Conservation (phyloP, 306 rosid species). For the Spatholobus suberectus region DNA sequence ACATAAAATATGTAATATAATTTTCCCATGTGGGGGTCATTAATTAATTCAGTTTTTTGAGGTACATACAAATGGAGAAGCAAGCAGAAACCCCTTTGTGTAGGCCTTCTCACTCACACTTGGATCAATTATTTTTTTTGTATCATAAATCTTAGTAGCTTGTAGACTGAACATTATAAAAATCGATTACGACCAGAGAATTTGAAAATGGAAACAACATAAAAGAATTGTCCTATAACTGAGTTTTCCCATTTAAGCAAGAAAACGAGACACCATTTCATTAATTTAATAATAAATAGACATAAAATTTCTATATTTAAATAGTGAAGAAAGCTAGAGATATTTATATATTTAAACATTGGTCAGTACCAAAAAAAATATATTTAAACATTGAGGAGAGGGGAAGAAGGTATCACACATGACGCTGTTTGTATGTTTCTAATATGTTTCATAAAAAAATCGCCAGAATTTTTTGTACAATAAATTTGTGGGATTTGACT, state of each 20-base stretch:
- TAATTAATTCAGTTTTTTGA: conserved; percentile 44
- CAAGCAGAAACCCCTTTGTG: conserved; percentile 57
- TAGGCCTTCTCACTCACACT: conserved; percentile 49
- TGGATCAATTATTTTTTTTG: conserved; percentile 46
- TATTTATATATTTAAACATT: conserved; percentile 36
- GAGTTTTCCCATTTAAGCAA: conserved; percentile 50
- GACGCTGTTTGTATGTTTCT: conserved; percentile 46
- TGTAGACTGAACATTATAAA: conserved; percentile 26
- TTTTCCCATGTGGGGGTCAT: conserved; percentile 37
- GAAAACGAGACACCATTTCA: conserved; percentile 31
- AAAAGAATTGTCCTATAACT: conserved; percentile 28
- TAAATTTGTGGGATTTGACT: background rate
- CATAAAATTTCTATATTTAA: conserved; percentile 1
- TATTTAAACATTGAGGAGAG: conserved; percentile 52
- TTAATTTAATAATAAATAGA: background rate
- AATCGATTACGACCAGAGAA: conserved; percentile 33
- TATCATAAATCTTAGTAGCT: background rate
- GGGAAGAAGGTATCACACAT: conserved; percentile 67
- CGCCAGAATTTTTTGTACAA: background rate
- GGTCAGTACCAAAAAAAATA: too few species aligned
- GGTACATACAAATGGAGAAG: conserved; percentile 52
- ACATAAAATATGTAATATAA: background rate
- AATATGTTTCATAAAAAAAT: background rate
- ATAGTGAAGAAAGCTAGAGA: conserved; percentile 46
- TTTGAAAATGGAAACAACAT: conserved; percentile 37